A percentile compares a stretch with the other conserved stretches of the same genome.
These are phyloP conservation scores for Elsinoe australis DNA, from an alignment of 2,329 filamentous ascomycete genomes.

Conservation along the genomic window DNA sequence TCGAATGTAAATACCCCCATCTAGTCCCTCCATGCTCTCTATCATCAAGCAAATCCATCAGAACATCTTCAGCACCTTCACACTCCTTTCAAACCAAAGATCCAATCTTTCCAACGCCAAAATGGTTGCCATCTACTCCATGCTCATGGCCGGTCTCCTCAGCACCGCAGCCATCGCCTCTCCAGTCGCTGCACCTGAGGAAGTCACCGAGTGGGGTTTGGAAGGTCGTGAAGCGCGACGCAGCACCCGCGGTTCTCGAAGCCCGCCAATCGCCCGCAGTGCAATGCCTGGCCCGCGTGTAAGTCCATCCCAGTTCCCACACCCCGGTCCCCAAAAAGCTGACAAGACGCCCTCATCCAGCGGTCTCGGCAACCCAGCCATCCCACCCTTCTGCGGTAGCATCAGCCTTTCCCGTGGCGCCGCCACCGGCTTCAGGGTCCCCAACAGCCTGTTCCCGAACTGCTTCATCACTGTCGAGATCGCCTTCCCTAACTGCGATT, in stretches of 20 bases:
- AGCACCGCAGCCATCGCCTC: neutral
- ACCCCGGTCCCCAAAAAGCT: neutral
- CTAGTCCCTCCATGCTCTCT: too few relatives aligned
- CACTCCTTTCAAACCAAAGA: neutral
- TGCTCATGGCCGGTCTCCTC: neutral
- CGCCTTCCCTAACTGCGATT: neutral
- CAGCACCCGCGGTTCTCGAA: too few relatives aligned
- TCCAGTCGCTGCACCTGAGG: neutral
- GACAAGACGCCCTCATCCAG: neutral
- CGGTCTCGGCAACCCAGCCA: neutral
- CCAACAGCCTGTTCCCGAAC: neutral
- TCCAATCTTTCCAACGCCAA: neutral
- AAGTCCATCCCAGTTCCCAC: neutral
- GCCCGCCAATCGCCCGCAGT: neutral
- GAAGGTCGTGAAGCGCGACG: too few relatives aligned
- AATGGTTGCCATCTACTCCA: neutral
- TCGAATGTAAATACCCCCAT: too few relatives aligned
- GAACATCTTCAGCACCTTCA: too few relatives aligned
- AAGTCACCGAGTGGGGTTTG: neutral
- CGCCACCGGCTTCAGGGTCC: slow-evolving; percentile 1
- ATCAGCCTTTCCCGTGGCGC: neutral
- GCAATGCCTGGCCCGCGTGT: neutral
- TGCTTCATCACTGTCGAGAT: slow-evolving; percentile 1
- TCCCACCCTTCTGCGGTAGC: neutral
- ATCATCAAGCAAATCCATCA: too few relatives aligned